phyloP scores from a whole-genome alignment of 164 flowering plant genomes.

The grape (Vitis vinifera) region DNA sequence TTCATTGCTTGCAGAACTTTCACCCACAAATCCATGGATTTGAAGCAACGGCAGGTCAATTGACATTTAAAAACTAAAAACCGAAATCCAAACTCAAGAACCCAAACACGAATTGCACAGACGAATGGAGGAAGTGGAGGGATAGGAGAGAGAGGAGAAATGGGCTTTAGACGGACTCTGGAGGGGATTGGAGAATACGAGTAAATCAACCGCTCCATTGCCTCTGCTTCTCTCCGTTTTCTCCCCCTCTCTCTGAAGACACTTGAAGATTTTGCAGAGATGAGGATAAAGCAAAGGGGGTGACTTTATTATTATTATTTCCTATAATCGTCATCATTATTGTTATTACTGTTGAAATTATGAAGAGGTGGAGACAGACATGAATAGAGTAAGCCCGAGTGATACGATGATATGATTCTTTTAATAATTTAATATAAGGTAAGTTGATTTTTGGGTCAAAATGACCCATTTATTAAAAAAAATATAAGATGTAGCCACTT shows the following conservation, averaged over 20 bases:
- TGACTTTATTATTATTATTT: too few species aligned
- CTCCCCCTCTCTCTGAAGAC: conserved; percentile 3
- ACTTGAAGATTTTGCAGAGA: neutral
- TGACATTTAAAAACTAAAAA: neutral
- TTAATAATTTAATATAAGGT: too few species aligned
- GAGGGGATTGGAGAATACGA: conserved; percentile 50
- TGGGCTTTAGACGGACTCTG: conserved; percentile 26
- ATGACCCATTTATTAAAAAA: too few species aligned
- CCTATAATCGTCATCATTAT: too few species aligned
- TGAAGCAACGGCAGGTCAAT: too few species aligned
- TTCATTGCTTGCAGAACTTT: too few species aligned
- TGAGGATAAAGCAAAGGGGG: conserved; percentile 9
- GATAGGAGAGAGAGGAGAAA: conserved; percentile 28
- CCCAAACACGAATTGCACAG: neutral
- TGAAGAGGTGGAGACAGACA: too few species aligned
- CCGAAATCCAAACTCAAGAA: neutral
- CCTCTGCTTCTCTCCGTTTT: conserved; percentile 4
- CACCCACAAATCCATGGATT: neutral
- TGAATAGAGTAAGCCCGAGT: too few species aligned
- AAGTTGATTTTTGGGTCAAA: too few species aligned
- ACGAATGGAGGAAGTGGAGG: conserved; percentile 33
- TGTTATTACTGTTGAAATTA: too few species aligned
- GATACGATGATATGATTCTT: too few species aligned
- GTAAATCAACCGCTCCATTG: conserved; percentile 72
- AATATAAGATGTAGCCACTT: too few species aligned